phyloP scores from a whole-genome alignment of 306 rosid species.

The Quercus bicolor region DNA sequence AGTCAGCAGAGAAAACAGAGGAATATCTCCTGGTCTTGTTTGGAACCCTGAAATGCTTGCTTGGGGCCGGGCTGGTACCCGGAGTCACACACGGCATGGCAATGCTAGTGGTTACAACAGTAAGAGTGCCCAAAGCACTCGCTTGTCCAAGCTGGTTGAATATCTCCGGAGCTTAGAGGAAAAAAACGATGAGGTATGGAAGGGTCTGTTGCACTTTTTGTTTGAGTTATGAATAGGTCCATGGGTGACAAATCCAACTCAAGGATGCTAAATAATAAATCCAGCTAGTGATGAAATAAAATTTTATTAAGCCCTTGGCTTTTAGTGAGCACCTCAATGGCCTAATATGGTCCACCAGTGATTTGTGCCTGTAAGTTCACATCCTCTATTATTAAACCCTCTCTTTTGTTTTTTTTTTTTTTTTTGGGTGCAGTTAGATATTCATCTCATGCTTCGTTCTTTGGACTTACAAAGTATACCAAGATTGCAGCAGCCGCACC shows the following conservation, averaged over 20 bases:
- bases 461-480: slow-evolving; percentile 58
- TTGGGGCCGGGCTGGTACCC: slow-evolving; percentile 93
- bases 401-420: background rate
- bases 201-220: background rate
- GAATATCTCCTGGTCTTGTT: slow-evolving; percentile 61
- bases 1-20: slow-evolving; percentile 53
- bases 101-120: slow-evolving; percentile 56
- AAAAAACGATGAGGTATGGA: slow-evolving; percentile 61
- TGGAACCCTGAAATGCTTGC: slow-evolving; percentile 72
- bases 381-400: slow-evolving; percentile 11
- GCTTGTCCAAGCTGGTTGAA: slow-evolving; percentile 72
- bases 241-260: slow-evolving; percentile 7
- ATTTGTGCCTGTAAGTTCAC: slow-evolving; percentile 18
- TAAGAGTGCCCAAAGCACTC: slow-evolving; percentile 63
- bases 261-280: background rate
- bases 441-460: slow-evolving; percentile 75
- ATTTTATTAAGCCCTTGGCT: slow-evolving; percentile 1
- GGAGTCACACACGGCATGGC: slow-evolving; percentile 86
- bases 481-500: slow-evolving; percentile 71
- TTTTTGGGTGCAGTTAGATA: slow-evolving; percentile 57
- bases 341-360: background rate
- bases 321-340: slow-evolving; percentile 4
- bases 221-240: background rate
- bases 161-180: slow-evolving; percentile 67
- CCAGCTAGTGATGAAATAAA: background rate